phyloP scores from a whole-genome alignment of 2,329 filamentous ascomycete genomes.

The Xylariaceae sp. region DNA sequence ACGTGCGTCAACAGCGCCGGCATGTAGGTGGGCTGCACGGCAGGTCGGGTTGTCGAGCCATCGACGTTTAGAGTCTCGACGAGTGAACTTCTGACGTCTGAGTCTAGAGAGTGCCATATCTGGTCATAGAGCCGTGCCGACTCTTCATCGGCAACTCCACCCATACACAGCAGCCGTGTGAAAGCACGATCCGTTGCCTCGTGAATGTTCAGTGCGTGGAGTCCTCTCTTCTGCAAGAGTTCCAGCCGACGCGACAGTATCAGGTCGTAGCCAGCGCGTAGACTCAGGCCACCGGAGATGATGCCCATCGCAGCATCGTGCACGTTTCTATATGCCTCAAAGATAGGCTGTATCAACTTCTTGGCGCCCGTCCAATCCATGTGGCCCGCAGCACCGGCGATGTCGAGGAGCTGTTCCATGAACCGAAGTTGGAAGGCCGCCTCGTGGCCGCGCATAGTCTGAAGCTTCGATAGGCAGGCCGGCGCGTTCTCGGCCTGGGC shows the following conservation, averaged over 20 bases:
- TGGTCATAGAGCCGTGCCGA: slow-evolving; percentile 26
- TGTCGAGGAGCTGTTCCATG: slow-evolving; percentile 33
- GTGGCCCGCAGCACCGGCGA: slow-evolving; percentile 33
- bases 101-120: slow-evolving; percentile 21
- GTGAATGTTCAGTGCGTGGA: slow-evolving; percentile 22
- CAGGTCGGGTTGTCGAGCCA: slow-evolving; percentile 28
- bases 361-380: slow-evolving; percentile 26
- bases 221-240: slow-evolving; percentile 23
- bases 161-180: slow-evolving; percentile 33
- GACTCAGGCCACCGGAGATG: slow-evolving; percentile 13
- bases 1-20: slow-evolving; percentile 30
- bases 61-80: slow-evolving; percentile 30
- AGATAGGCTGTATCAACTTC: slow-evolving; percentile 29
- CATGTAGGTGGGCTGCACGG: slow-evolving; percentile 34
- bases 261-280: slow-evolving; percentile 29
- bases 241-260: slow-evolving; percentile 27
- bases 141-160: slow-evolving; percentile 24
- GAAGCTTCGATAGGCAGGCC: slow-evolving; percentile 24
- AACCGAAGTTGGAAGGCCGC: slow-evolving; percentile 31
- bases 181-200: slow-evolving; percentile 27
- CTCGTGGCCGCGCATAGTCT: slow-evolving; percentile 4
- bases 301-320: slow-evolving; percentile 26
- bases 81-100: slow-evolving; percentile 15
- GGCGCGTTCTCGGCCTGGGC: slow-evolving; percentile 34
- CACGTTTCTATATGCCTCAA: slow-evolving; percentile 26